Conservation (phyloP, 345 rosid species). For the Lumnitzera racemosa region DNA sequence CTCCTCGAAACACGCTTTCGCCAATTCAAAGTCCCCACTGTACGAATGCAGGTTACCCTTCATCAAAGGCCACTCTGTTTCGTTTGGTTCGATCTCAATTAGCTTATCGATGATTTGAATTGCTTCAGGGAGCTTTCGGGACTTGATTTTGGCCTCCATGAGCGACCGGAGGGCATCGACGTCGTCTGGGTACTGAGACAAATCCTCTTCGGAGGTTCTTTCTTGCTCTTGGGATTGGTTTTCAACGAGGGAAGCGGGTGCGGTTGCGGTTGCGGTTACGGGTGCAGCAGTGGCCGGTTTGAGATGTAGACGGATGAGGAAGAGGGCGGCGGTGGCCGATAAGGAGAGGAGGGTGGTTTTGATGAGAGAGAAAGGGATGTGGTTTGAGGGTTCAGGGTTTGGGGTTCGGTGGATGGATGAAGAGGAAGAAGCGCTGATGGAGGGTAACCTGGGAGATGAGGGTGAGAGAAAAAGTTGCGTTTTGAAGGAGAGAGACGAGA, state of each 20-base stretch:
- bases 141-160: constrained; percentile 68
- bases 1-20: constrained; percentile 51
- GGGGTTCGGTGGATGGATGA: constrained; percentile 13
- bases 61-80: constrained; percentile 66
- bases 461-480: constrained; percentile 17
- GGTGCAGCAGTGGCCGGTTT: constrained; percentile 57
- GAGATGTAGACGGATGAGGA: constrained; percentile 39
- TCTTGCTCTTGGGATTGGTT: constrained; percentile 34
- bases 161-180: constrained; percentile 42
- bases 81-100: constrained; percentile 69
- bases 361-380: constrained; percentile 17
- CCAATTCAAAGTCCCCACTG: constrained; percentile 56
- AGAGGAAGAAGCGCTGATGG: constrained; percentile 41
- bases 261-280: constrained; percentile 24
- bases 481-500: constrained; percentile 29
- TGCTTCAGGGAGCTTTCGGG: constrained; percentile 49
- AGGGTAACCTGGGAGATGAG: constrained; percentile 22
- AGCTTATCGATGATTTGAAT: constrained; percentile 48
- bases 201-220: constrained; percentile 37
- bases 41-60: constrained; percentile 53
- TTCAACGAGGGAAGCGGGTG: constrained; percentile 7
- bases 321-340: constrained; percentile 50
- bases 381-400: constrained; percentile 16
- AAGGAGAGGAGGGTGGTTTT: constrained; percentile 50
- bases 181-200: constrained; percentile 37